Evolutionary conservation across 208 protist species (phyloP).

Genomic region (Leishmania guyanensis): DNA sequence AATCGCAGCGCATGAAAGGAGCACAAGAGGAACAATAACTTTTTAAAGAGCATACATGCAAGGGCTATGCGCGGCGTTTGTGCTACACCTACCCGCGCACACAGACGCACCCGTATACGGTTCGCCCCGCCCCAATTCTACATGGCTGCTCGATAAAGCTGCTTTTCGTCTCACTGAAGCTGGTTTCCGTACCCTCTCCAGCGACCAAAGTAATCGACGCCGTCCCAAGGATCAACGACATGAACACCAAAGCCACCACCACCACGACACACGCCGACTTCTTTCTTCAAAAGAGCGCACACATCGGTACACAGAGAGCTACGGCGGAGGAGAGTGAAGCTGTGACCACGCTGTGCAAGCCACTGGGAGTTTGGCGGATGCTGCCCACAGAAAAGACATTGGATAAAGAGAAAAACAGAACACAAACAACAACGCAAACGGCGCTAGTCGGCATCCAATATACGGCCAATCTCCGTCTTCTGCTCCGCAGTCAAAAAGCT

Average conservation of each 20-base stretch:
- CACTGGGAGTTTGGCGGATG: not conserved
- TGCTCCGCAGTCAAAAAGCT: constrained; percentile 86
- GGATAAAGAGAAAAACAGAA: constrained; percentile 17
- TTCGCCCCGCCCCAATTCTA: not conserved
- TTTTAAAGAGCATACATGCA: not conserved
- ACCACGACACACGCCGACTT: not conserved
- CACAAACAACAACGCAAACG: not conserved
- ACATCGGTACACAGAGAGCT: not conserved
- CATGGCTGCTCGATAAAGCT: not conserved
- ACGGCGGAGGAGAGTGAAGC: not conserved
- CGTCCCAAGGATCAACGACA: not conserved
- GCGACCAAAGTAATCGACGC: not conserved
- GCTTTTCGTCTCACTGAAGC: not conserved
- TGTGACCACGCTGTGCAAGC: not conserved
- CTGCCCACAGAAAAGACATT: not conserved
- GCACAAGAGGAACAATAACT: not conserved
- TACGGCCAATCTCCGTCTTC: constrained; percentile 82
- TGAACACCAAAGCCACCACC: not conserved
- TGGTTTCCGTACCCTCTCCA: not conserved
- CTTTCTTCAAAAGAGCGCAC: not conserved
- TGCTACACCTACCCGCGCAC: not conserved
- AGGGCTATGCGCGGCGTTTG: not conserved
- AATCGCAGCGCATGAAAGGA: not conserved
- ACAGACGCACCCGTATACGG: not conserved
- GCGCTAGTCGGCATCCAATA: constrained; percentile 65